Evolutionary conservation across 1,139 yeast species (phyloP).

Genomic region (Candida sp.): DNA sequence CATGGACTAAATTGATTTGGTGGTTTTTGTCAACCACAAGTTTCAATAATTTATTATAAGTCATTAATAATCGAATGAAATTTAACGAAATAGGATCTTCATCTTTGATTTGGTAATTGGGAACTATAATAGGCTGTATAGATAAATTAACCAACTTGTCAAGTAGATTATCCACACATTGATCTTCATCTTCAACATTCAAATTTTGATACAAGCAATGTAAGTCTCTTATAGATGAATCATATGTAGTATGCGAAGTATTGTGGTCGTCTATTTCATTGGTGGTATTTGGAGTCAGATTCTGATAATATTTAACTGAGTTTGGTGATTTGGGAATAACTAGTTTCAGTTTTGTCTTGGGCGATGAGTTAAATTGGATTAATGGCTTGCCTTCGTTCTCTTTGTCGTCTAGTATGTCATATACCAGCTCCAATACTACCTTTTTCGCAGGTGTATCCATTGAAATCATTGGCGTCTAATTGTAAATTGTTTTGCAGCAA

Average conservation of each 20-base stretch:
- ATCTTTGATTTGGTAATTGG: slow-evolving; percentile 1
- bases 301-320: not conserved
- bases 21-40: slow-evolving; percentile 7
- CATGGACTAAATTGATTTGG: slow-evolving; percentile 8
- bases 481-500: not conserved
- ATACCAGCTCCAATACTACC: not conserved
- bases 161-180: not conserved
- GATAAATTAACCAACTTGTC: not conserved
- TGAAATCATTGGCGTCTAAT: not conserved
- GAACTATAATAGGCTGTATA: slow-evolving; percentile 2
- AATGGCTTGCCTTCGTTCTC: not conserved
- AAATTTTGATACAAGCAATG: not conserved
- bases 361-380: not conserved
- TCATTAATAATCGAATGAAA: slow-evolving; percentile 7
- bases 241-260: not conserved
- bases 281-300: not conserved
- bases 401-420: not conserved
- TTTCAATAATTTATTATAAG: slow-evolving; percentile 7
- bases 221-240: slow-evolving; percentile 1
- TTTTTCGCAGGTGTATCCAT: not conserved
- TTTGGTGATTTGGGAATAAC: not conserved
- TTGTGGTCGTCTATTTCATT: not conserved
- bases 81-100: slow-evolving; percentile 4
- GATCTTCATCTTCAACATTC: not conserved
- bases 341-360: not conserved